Conservation (phyloP, 2,329 filamentous ascomycete genomes). For the Exophiala xenobiotica region DNA sequence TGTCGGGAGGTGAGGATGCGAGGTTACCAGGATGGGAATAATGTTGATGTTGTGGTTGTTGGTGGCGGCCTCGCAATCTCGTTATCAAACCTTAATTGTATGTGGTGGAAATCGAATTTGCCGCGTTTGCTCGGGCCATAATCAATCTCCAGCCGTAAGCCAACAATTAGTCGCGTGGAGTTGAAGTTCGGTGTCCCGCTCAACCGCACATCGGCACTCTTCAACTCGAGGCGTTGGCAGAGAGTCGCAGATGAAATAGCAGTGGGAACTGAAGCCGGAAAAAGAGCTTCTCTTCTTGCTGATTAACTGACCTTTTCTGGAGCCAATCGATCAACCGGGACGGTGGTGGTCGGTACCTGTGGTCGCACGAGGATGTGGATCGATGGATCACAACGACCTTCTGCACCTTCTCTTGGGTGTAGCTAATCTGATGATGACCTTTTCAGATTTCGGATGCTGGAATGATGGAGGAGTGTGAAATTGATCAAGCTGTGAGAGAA, state of each 20-base stretch:
- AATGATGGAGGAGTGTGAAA: neutral
- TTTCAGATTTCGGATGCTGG: too few relatives aligned
- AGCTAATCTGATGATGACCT: too few relatives aligned
- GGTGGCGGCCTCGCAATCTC: conserved; percentile 25
- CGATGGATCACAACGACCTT: too few relatives aligned
- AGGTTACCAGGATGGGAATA: too few relatives aligned
- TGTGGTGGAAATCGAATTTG: conserved; percentile 21
- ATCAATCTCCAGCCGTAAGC: conserved; percentile 22
- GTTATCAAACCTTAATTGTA: conserved; percentile 27
- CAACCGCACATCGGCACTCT: conserved; percentile 8
- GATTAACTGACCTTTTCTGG: neutral
- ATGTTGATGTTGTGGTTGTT: conserved; percentile 14
- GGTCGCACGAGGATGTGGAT: too few relatives aligned
- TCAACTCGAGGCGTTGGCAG: too few relatives aligned
- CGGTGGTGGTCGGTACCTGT: too few relatives aligned
- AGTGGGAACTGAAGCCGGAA: neutral
- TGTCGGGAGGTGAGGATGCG: conserved; percentile 1
- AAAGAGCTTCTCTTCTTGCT: too few relatives aligned
- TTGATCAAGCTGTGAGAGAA: neutral
- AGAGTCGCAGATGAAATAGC: too few relatives aligned
- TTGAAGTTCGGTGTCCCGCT: conserved; percentile 1
- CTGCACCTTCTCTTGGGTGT: too few relatives aligned
- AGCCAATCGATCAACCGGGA: neutral
- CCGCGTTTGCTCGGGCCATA: conserved; percentile 15
- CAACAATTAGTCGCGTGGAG: conserved; percentile 17